Evolutionary conservation across 2,329 filamentous ascomycete genomes (phyloP).

Genomic region (Echinosphaeria canescens): DNA sequence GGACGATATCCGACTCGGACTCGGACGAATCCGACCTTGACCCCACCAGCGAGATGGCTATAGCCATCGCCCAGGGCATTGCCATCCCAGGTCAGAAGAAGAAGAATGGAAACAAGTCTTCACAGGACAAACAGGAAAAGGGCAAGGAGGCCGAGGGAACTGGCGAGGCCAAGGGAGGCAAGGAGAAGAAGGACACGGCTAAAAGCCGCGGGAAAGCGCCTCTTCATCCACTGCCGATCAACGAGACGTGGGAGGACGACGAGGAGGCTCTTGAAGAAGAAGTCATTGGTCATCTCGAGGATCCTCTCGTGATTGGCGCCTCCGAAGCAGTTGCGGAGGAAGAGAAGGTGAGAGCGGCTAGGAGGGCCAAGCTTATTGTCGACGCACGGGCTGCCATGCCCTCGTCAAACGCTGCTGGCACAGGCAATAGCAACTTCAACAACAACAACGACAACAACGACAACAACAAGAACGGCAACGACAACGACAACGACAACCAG

Average conservation of each 20-base stretch:
- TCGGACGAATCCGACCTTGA: slow-evolving; percentile 2
- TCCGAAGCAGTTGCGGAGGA: slow-evolving; percentile 13
- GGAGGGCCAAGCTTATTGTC: too few species aligned
- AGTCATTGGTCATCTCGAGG: slow-evolving; percentile 35
- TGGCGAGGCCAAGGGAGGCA: slow-evolving; percentile 3
- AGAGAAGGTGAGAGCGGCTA: too few species aligned
- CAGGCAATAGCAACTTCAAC: too few species aligned
- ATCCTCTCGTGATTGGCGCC: slow-evolving; percentile 2
- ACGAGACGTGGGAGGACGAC: slow-evolving; percentile 38
- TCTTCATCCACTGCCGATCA: slow-evolving; percentile 34
- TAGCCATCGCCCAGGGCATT: slow-evolving; percentile 8
- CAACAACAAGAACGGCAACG: too few species aligned
- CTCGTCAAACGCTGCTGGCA: background rate
- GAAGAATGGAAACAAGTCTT: slow-evolving; percentile 2
- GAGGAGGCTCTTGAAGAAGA: slow-evolving; percentile 47
- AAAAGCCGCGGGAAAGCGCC: too few species aligned
- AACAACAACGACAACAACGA: too few species aligned
- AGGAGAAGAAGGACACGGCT: slow-evolving; percentile 4
- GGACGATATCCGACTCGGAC: background rate
- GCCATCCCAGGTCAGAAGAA: slow-evolving; percentile 5
- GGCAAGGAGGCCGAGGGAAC: background rate
- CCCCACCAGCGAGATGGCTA: slow-evolving; percentile 8
- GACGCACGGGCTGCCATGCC: too few species aligned
- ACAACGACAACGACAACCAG: too few species aligned
- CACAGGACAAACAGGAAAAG: too few species aligned